Evolutionary conservation across 768 basidiomycete genomes (phyloP), one percentile per base, ranked within the genome.

Genomic region (Leucocoprinus leucothites): DNA sequence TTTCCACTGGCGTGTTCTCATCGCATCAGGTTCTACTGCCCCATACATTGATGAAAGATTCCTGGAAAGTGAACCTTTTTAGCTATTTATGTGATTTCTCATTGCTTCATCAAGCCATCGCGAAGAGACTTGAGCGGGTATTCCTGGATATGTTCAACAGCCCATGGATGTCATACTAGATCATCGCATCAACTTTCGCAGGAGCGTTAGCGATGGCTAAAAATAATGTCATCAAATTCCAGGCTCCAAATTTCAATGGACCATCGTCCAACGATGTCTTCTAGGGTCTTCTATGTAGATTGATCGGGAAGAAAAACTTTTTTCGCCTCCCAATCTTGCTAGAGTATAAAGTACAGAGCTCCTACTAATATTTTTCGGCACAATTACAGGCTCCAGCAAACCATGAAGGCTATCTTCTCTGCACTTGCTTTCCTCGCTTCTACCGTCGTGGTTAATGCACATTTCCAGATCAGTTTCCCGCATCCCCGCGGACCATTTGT

Each of bases 401-500:
- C n/a, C 40, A 56, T 56, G 54, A 56, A 49, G 48, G 60, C 62
- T 58, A 52, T 58, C 26, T 87, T 86, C 60, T 56, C 61, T 18
- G 52, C 64, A 24, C 51, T 68, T 47, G 48, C 64, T 19, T 59
- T 57, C 28, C 43, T 53, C 31, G 19, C 42, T 21, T 51, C 43
- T 8, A 71, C 75, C n/a, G 66, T 77, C 41, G 68, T 73, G 34
- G 82, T 73, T 14, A 70, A 74, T 44, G 89, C 88, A n/a, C 91
- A 94, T 69, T 93, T 91, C 71, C 81, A 81, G 44, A 74, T 94
- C 44, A 76, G 82, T 57, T 91, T 82, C 64, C 91, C 91, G 18
- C 63, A 71, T 2, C 83, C 87, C 35, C 79, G 91, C 53, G 91
- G 91, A 0, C 67, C 64, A 0, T 92, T 92, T 64, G 80, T 80